Conservation (phyloP, 345 rosid species). For the Corchorus capsularis region DNA sequence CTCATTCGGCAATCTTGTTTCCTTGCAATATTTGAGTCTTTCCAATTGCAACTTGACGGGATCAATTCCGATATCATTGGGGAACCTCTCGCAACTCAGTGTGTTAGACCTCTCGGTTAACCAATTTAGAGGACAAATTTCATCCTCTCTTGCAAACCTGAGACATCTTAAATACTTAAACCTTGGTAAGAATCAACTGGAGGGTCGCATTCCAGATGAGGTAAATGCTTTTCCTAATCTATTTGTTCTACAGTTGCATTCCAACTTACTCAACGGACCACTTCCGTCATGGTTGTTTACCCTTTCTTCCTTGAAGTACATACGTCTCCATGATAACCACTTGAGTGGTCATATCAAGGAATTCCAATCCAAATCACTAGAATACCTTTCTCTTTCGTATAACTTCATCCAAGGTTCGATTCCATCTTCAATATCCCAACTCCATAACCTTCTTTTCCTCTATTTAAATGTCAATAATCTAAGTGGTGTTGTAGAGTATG, state of each 20-base stretch:
- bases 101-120: background rate
- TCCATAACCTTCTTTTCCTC: too few species aligned
- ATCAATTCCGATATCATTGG: slow-evolving; percentile 2
- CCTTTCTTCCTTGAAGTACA: background rate
- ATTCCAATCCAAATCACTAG: too few species aligned
- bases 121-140: slow-evolving; percentile 30
- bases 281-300: slow-evolving; percentile 25
- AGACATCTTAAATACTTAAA: background rate
- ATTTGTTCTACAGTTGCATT: accelerated
- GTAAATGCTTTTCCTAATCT: background rate
- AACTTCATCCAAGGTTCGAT: too few species aligned
- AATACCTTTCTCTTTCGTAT: too few species aligned
- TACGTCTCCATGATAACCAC: background rate
- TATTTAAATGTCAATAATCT: too few species aligned
- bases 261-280: slow-evolving; percentile 24
- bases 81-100: slow-evolving; percentile 3
- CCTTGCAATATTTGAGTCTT: background rate
- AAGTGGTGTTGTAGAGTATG: slow-evolving; percentile 1
- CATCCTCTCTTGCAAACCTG: slow-evolving; percentile 15
- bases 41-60: background rate
- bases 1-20: background rate
- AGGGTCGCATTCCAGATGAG: slow-evolving; percentile 28
- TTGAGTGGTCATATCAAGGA: slow-evolving; percentile 5
- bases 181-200: background rate
- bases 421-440: too few species aligned